Evolutionary conservation across 768 basidiomycete genomes (phyloP).

Genomic region (Cystofilobasidium macerans): DNA sequence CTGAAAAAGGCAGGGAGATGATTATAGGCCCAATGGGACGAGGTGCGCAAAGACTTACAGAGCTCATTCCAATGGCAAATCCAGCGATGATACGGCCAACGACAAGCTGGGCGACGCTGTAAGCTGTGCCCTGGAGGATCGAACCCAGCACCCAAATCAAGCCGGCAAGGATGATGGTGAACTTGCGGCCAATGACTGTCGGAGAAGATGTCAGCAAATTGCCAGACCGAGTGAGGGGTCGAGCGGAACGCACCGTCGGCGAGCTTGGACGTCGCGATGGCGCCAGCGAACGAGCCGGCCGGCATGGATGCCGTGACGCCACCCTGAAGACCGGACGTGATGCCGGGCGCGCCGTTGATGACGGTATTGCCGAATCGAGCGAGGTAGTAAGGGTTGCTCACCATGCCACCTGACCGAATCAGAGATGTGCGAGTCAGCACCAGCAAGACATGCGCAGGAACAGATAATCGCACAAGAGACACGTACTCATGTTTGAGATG

Average conservation of each 20-base stretch:
- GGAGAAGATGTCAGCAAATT: constrained; percentile 42
- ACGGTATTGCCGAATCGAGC: neutral
- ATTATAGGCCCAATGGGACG: constrained; percentile 43
- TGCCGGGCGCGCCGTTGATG: neutral
- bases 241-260: neutral
- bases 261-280: constrained; percentile 39
- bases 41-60: constrained; percentile 32
- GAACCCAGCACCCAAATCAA: constrained; percentile 63
- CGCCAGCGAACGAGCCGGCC: constrained; percentile 55
- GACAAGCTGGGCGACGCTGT: constrained; percentile 67
- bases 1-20: too few relatives aligned
- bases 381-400: constrained; percentile 7
- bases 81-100: constrained; percentile 59
- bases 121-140: constrained; percentile 56
- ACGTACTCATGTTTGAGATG: neutral
- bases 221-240: neutral
- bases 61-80: constrained; percentile 43
- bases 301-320: constrained; percentile 65
- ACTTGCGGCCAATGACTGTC: constrained; percentile 23
- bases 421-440: too few relatives aligned
- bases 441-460: too few relatives aligned
- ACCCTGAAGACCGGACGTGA: constrained; percentile 11
- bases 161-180: constrained; percentile 54
- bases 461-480: neutral
- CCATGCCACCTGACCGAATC: too few relatives aligned